Conservation (phyloP, 2,329 filamentous ascomycete species). For the Arthrinium phaeospermum region DNA sequence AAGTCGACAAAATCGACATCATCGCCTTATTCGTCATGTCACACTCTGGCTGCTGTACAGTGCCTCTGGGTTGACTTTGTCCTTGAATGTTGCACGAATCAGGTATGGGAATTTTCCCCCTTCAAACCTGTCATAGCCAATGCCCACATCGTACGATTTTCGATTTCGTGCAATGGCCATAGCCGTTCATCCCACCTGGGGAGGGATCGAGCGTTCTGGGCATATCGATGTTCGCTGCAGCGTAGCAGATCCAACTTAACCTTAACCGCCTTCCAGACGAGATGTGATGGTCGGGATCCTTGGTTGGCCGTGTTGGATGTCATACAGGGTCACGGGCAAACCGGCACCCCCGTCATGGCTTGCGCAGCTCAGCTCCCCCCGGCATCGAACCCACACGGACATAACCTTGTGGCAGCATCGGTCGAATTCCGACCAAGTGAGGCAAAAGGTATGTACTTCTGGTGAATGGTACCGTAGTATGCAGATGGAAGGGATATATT, state of each 20-base stretch:
- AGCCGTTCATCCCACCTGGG: conserved; percentile 14
- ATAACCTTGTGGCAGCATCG: neutral
- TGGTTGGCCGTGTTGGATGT: neutral
- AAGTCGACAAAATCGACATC: neutral
- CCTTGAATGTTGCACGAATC: neutral
- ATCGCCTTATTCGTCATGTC: neutral
- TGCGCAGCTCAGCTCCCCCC: neutral
- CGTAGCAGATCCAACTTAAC: conserved; percentile 15
- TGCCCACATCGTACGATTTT: neutral
- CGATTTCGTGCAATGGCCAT: neutral
- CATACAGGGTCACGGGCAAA: neutral
- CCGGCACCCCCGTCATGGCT: neutral
- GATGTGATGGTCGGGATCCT: no score
- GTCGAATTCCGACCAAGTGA: neutral
- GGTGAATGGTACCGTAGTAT: neutral
- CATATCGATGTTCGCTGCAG: conserved; percentile 6
- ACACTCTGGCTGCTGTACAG: neutral
- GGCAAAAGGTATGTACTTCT: neutral
- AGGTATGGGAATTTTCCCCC: neutral
- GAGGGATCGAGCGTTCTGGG: neutral
- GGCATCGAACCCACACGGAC: neutral
- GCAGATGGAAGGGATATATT: neutral
- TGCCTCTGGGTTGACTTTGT: neutral
- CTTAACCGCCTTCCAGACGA: neutral
- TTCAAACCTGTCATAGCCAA: neutral